Base-by-base conservation (phyloP, 495 filamentous ascomycete species). In the Podospora sp. region DNA sequence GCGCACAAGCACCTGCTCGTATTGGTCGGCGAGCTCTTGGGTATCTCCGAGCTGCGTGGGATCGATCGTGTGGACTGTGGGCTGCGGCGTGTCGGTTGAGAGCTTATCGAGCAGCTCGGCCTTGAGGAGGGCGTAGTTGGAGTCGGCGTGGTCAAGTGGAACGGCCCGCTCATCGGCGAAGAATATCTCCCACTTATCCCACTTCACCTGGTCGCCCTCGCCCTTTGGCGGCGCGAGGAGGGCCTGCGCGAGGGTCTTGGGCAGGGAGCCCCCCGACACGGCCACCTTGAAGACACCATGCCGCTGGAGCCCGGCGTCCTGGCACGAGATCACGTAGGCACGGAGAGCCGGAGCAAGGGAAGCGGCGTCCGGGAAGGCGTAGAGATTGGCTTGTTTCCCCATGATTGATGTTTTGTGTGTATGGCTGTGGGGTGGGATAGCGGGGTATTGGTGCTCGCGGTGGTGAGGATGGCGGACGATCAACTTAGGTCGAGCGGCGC, bases 111-210 rank as follows among this genome's bases (percentile, higher is more conserved):
- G 84, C 46, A 98, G 82, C 76, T 97, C 92, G 26, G 87, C 84
- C 81, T 97, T 94, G 68, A 99, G 77, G 8, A 97, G 86, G 52
- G 80, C 86, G 80, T 97, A 97, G 81, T 98, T 99, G 82, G 93
- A 97, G 81, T 99, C 96, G 55, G 84, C 82, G 79, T 98, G 89
- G 76, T 94, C 88, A 71, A 97, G 89, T 11, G 96, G 92, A 29
- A 99, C 96, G 27, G 90, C 90, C 70, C 95, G 92, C 85, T 99
- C 95, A 72, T 99, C 95, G 69, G 94, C 94, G 80, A 97, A 98
- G 86, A 97, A 99, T 75, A 99, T 91, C 71, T 98, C 90, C 95
- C 95, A 99, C 74, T 91, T 93, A 74, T 83, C 82, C 83, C 94
- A 97, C 69, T 89, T 82, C 63, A 93, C 78, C 60, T 87, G 79